Conservation (phyloP, 257 asterid genomes). For the Coffea canephora region DNA sequence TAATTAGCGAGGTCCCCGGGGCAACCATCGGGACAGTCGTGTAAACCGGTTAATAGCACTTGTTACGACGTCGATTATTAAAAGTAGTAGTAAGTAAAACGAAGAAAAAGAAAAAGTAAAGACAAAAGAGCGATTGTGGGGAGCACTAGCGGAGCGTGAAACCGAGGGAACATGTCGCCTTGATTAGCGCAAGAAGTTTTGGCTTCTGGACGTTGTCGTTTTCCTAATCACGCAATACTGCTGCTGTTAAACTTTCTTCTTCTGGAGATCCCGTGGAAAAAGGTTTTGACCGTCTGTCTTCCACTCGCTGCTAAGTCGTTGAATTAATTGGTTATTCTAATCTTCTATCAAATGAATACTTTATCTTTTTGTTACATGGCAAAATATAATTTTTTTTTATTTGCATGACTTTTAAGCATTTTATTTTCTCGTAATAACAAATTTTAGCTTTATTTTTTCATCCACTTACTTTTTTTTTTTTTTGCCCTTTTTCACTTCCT, state of each 20-base stretch:
- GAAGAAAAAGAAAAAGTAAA: background rate
- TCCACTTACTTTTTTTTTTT: no score
- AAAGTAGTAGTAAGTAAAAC: background rate
- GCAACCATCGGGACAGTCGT: no score
- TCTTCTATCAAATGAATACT: no score
- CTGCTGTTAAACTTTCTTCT: background rate
- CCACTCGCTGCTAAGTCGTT: background rate
- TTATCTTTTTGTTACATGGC: no score
- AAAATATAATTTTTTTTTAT: no score
- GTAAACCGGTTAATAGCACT: no score
- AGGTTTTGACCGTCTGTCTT: conserved; percentile 18
- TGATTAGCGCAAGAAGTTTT: conserved; percentile 29
- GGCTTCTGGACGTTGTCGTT: conserved; percentile 15
- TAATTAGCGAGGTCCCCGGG: no score
- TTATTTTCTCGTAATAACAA: no score
- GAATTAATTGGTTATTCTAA: no score
- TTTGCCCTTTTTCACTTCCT: no score
- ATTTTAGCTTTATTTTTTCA: no score
- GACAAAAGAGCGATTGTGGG: background rate
- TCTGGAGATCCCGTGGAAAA: background rate
- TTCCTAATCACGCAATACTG: background rate
- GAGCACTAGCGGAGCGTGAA: conserved; percentile 3
- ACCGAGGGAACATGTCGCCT: conserved; percentile 29
- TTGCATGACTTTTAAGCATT: no score
- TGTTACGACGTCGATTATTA: background rate